Conservation (phyloP, 805 yeast species). For the Spathaspora passalidarum region DNA sequence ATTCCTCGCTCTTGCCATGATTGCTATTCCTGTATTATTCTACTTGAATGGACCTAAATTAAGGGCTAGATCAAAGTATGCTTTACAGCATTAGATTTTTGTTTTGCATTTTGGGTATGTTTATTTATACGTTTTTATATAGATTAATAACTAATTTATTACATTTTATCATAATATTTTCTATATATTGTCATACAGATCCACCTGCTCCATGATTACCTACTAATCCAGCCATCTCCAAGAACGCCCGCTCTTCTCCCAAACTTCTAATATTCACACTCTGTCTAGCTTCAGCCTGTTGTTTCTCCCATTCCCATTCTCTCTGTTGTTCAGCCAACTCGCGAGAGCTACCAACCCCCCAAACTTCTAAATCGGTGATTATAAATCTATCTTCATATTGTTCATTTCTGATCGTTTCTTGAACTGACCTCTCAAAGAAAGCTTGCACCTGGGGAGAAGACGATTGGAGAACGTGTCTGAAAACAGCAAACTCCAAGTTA, state of each 20-base stretch:
- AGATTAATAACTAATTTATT: not conserved
- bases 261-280: constrained; percentile 60
- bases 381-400: constrained; percentile 67
- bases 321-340: constrained; percentile 74
- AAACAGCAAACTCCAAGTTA: constrained; percentile 74
- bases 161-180: not conserved
- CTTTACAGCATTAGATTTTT: constrained; percentile 13
- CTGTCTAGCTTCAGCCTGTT: constrained; percentile 78
- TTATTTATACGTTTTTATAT: not conserved
- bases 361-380: constrained; percentile 78
- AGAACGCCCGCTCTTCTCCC: constrained; percentile 79
- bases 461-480: constrained; percentile 57
- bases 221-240: constrained; percentile 76
- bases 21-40: constrained; percentile 47
- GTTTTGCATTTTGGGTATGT: not conserved
- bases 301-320: constrained; percentile 89
- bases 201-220: constrained; percentile 27
- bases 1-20: constrained; percentile 40
- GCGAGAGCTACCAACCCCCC: constrained; percentile 85
- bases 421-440: constrained; percentile 25
- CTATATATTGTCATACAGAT: not conserved
- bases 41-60: constrained; percentile 40
- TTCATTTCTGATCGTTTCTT: constrained; percentile 11
- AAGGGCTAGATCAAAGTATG: constrained; percentile 39
- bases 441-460: constrained; percentile 15